These are phyloP conservation scores for Asterophora lycoperdoides DNA, from an alignment of 768 basidiomycete species.

Conservation along the genomic window DNA sequence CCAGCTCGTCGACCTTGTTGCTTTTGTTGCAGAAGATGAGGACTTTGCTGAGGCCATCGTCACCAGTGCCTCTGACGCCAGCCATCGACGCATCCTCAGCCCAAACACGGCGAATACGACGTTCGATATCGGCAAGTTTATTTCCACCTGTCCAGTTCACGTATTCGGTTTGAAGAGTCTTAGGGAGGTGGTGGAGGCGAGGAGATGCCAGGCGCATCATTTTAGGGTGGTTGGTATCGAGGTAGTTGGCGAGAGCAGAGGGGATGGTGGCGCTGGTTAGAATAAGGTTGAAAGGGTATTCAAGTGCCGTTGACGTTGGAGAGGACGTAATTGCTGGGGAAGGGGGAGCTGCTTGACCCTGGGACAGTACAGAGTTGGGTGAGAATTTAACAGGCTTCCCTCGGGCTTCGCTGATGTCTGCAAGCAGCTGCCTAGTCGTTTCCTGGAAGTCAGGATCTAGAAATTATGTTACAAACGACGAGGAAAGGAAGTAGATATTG, in stretches of 20 bases:
- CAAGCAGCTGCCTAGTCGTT: slow-evolving; percentile 63
- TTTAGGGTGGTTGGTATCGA: slow-evolving; percentile 56
- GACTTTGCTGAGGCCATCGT: slow-evolving; percentile 52
- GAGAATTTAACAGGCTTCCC: slow-evolving; percentile 44
- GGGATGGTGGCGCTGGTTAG: slow-evolving; percentile 89
- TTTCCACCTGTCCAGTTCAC: slow-evolving; percentile 76
- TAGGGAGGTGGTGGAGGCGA: slow-evolving; percentile 73
- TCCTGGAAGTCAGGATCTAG: slow-evolving; percentile 80
- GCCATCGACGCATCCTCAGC: slow-evolving; percentile 49
- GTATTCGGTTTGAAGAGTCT: slow-evolving; percentile 66
- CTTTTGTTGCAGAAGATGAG: slow-evolving; percentile 83
- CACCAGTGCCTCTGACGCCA: slow-evolving; percentile 16
- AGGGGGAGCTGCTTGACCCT: slow-evolving; percentile 7
- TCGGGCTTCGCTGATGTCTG: slow-evolving; percentile 64
- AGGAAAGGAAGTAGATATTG: neutral
- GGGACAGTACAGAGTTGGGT: slow-evolving; percentile 17
- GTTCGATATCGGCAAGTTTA: slow-evolving; percentile 75
- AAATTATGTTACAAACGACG: neutral
- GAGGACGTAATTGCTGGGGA: slow-evolving; percentile 14
- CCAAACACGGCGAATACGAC: slow-evolving; percentile 71
- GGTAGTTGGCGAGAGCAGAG: slow-evolving; percentile 60
- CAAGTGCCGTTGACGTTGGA: slow-evolving; percentile 24
- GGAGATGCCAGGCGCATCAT: slow-evolving; percentile 78
- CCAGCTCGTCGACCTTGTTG: slow-evolving; percentile 60
- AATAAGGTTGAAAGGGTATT: slow-evolving; percentile 77